These are phyloP conservation scores for Ensete glaucum DNA, from an alignment of 176 grass and related monocot species.

Conservation along the genomic window DNA sequence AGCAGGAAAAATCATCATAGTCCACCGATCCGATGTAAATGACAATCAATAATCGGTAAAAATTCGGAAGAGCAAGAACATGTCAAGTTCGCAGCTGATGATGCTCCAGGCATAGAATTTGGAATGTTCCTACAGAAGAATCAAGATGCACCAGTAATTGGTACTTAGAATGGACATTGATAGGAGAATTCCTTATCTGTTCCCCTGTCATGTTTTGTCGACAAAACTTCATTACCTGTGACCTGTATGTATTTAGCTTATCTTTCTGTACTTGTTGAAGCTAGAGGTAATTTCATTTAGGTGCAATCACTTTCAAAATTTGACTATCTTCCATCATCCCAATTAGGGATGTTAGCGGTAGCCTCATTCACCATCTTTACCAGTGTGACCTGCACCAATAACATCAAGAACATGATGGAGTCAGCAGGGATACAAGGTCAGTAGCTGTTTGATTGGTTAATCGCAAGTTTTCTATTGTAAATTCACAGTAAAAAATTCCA, in stretches of 20 bases:
- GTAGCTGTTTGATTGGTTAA: neutral
- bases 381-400: conserved; percentile 52
- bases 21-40: too few relatives aligned
- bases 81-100: too few relatives aligned
- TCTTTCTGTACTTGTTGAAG: neutral
- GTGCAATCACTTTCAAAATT: neutral
- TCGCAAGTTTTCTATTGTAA: neutral
- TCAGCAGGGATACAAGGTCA: neutral
- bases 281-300: neutral
- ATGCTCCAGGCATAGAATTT: too few relatives aligned
- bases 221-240: neutral
- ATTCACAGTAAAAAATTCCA: neutral
- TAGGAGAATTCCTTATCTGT: too few relatives aligned
- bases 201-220: neutral
- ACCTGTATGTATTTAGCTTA: neutral
- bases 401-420: neutral
- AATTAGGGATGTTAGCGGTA: conserved; percentile 65
- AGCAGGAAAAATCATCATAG: too few relatives aligned
- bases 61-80: too few relatives aligned
- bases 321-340: conserved; percentile 63
- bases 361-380: conserved; percentile 97
- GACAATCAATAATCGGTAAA: too few relatives aligned
- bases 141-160: too few relatives aligned
- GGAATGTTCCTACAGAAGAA: too few relatives aligned
- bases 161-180: too few relatives aligned